Evolutionary conservation across 1,139 yeast genomes (phyloP).

Genomic region (Arxiozyma heterogenica): DNA sequence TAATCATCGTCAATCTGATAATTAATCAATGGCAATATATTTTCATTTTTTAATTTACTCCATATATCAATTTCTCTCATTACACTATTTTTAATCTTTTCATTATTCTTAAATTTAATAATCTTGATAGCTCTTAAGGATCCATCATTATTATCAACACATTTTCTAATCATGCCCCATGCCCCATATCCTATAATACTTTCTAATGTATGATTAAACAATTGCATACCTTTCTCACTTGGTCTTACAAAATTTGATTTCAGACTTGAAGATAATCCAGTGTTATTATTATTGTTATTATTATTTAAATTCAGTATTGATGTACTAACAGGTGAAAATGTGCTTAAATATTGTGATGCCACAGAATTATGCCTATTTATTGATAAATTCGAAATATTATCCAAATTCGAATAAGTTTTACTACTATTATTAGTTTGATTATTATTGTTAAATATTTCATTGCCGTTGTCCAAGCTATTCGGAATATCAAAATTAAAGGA

Average conservation of each 20-base stretch:
- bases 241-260: constrained; percentile 12
- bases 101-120: constrained; percentile 44
- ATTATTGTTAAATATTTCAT: background rate
- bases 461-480: background rate
- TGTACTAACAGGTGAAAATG: constrained; percentile 29
- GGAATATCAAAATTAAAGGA: constrained; percentile 4
- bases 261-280: background rate
- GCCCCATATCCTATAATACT: constrained; percentile 86
- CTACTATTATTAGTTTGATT: constrained; percentile 1
- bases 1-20: constrained; percentile 49
- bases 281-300: constrained; percentile 2
- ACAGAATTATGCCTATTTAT: constrained; percentile 30
- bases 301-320: background rate
- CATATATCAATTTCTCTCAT: constrained; percentile 67
- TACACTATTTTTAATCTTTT: constrained; percentile 42
- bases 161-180: constrained; percentile 83
- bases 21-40: constrained; percentile 53
- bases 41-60: constrained; percentile 53
- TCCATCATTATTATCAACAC: constrained; percentile 38
- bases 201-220: constrained; percentile 56
- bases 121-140: constrained; percentile 65
- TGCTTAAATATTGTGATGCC: constrained; percentile 34
- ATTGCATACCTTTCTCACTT: constrained; percentile 55
- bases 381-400: background rate
- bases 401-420: background rate